phyloP scores from a whole-genome alignment of 805 yeast genomes.

The Yarrowia alimentaria region DNA sequence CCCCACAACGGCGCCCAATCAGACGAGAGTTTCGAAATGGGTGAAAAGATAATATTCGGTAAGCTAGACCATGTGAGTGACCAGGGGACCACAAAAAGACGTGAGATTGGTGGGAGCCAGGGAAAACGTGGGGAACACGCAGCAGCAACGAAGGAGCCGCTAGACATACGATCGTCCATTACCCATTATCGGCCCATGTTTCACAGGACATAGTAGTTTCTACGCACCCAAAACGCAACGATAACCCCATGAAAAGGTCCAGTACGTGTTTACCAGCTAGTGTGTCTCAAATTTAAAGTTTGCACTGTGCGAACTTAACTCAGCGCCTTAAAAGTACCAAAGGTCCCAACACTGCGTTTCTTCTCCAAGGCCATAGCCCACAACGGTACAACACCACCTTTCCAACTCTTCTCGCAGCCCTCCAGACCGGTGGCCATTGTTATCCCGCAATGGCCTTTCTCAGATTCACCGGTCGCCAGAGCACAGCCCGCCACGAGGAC shows the following conservation, averaged over 20 bases:
- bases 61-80: no score
- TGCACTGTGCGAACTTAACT: constrained; percentile 21
- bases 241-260: no score
- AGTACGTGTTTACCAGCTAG: not conserved
- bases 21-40: constrained; percentile 1
- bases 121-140: no score
- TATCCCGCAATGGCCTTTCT: constrained; percentile 17
- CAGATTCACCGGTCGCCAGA: constrained; percentile 28
- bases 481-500: constrained; percentile 23
- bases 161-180: no score
- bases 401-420: constrained; percentile 12
- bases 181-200: no score
- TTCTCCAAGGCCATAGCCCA: constrained; percentile 19
- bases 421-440: constrained; percentile 26
- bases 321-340: constrained; percentile 25
- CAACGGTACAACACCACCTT: constrained; percentile 4
- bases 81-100: no score
- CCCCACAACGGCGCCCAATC: constrained; percentile 4
- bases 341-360: constrained; percentile 6
- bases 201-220: no score
- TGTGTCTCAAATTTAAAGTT: constrained; percentile 1
- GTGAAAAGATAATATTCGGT: no score
- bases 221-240: no score
- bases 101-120: no score
- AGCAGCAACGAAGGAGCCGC: no score